Evolutionary conservation across 2,329 filamentous ascomycete species (phyloP), one percentile per base, ranked within the genome.

Genomic region (Dactylellina drechsleri): DNA sequence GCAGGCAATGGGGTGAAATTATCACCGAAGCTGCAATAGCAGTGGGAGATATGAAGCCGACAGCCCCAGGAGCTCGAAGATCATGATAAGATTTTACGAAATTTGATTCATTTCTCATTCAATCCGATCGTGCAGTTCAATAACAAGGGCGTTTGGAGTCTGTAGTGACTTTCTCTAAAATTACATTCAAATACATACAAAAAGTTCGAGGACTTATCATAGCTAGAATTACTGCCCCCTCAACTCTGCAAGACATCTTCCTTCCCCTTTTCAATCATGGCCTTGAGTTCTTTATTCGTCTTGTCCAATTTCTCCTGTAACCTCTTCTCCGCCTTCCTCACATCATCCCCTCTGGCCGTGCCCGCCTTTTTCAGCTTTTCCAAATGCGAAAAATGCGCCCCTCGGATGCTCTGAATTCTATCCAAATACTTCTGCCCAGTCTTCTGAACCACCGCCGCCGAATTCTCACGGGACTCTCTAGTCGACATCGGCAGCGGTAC

Each of bases 221-320:
- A 26, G 7, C 49, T 26, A 52, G 4, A 13, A 15, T 16, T 4
- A 4, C 23, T 23, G 4, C 5, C 40, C 5, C 31, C 23, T 62
- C 18, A 75, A 36, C 64, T 75, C 18, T 75, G 71, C 58, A 75
- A 49, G 45, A 75, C 71, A 41, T 75, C 71, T 26, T 68, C 52
- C 47, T 75, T 75, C 2, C 56, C 18, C 45, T 75, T 75, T 45
- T 75, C 71, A 54, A 75, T 68, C 52, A 64, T n/a, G n/a, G 54
- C 49, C 54, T 75, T 75, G 16, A 75, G 47, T 26, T 75, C 71
- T 12, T 75, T 75, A 16, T 75, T 75, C 10, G 64, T 65, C 64
- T 59, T 62, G 18, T 78, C 76, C 49, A 79, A 67, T 23, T 74
- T 73, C 47, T 78, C 73, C 53, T 78, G 67, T 64, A 78, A 70